Evolutionary conservation across 164 flowering plant species (phyloP).

Genomic region (Malania oleifera): DNA sequence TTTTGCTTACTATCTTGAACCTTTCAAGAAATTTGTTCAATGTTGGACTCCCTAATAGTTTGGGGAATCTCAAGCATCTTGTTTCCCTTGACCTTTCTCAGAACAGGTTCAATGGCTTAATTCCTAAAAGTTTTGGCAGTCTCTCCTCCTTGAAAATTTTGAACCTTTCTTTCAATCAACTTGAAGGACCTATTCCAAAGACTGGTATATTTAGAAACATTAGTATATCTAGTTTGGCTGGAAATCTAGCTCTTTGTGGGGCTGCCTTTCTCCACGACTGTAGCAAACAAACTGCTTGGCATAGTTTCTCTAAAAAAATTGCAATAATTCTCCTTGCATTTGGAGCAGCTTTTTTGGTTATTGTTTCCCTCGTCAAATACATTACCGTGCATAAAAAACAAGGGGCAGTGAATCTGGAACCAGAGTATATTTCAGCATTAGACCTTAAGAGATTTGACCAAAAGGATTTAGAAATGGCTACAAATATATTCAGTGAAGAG

Average conservation of each 20-base stretch:
- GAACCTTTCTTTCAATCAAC: slow-evolving; percentile 70
- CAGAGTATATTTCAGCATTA: slow-evolving; percentile 20
- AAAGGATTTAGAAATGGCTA: slow-evolving; percentile 53
- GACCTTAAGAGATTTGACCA: slow-evolving; percentile 45
- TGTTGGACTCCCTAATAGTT: slow-evolving; percentile 41
- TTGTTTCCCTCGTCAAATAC: slow-evolving; percentile 19
- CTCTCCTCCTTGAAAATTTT: slow-evolving; percentile 42
- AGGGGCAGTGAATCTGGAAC: slow-evolving; percentile 15
- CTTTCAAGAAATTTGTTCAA: slow-evolving; percentile 53
- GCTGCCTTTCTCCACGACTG: slow-evolving; percentile 33
- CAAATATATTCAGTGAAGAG: slow-evolving; percentile 40
- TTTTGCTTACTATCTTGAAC: slow-evolving; percentile 40
- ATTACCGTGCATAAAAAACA: slow-evolving; percentile 18
- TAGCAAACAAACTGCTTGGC: slow-evolving; percentile 16
- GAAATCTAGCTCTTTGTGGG: slow-evolving; percentile 70
- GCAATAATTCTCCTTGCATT: slow-evolving; percentile 27
- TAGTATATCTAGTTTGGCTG: slow-evolving; percentile 36
- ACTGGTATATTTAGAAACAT: slow-evolving; percentile 43
- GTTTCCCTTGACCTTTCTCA: slow-evolving; percentile 57
- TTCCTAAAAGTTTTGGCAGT: slow-evolving; percentile 46
- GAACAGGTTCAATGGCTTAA: slow-evolving; percentile 50
- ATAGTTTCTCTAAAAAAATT: slow-evolving; percentile 31
- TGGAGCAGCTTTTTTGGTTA: slow-evolving; percentile 28
- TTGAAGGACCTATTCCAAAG: slow-evolving; percentile 62
- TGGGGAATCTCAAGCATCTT: slow-evolving; percentile 41